Percentiles rank a stretch among this genome's conserved stretches.
Conservation (phyloP, 2,329 filamentous ascomycete species). For the Parastagonospora nodorum region DNA sequence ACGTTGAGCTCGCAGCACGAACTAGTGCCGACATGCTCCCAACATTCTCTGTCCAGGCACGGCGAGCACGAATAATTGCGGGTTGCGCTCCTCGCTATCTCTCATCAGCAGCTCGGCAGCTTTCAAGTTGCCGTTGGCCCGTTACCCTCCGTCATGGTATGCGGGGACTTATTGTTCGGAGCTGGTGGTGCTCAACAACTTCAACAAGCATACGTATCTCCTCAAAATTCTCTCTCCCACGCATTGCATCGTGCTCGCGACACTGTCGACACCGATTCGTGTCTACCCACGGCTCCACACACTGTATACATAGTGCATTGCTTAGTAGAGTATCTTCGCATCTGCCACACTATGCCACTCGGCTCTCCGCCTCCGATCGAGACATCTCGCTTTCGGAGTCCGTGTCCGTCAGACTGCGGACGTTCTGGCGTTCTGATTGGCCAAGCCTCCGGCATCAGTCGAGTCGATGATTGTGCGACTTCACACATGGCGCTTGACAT, state of each 20-base stretch:
- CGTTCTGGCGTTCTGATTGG: background rate
- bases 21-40: slow-evolving; percentile 10
- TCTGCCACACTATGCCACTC: slow-evolving; percentile 8
- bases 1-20: slow-evolving; percentile 5
- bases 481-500: background rate
- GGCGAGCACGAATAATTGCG: slow-evolving; percentile 10
- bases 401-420: slow-evolving; percentile 5
- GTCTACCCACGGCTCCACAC: background rate
- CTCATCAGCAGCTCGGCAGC: slow-evolving; percentile 21
- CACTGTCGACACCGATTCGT: background rate
- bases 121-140: slow-evolving; percentile 17
- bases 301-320: background rate
- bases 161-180: background rate
- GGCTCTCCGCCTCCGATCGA: slow-evolving; percentile 28
- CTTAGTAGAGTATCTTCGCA: slow-evolving; percentile 2
- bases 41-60: slow-evolving; percentile 9
- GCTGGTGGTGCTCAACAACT: slow-evolving; percentile 4
- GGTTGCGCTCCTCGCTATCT: slow-evolving; percentile 25
- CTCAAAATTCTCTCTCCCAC: background rate
- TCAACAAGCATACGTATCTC: background rate
- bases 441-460: background rate
- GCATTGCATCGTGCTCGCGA: background rate
- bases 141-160: slow-evolving; percentile 13
- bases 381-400: slow-evolving; percentile 22
- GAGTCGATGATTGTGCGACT: background rate